phyloP scores from a whole-genome alignment of 169 alveolate genomes.

The Cryptosporidium xiaoi region DNA sequence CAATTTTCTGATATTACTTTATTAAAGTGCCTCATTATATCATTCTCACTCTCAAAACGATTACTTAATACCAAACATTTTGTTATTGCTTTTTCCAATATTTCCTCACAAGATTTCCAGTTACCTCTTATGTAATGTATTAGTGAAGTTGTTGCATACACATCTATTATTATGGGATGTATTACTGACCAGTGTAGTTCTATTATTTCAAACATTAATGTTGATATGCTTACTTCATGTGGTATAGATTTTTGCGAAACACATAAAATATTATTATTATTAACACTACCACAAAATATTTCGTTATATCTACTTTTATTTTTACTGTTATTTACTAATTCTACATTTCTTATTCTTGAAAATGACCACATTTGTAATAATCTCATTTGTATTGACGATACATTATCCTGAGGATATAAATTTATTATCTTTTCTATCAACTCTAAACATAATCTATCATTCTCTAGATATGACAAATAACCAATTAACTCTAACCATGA shows the following conservation, averaged over 20 bases:
- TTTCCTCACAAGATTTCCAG: conserved; percentile 63
- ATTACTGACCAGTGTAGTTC: conserved; percentile 66
- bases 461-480: conserved; percentile 40
- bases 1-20: conserved; percentile 1
- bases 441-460: conserved; percentile 13
- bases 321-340: neutral
- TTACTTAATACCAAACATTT: conserved; percentile 50
- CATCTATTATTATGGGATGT: conserved; percentile 71
- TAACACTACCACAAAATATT: neutral
- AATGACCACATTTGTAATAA: conserved; percentile 63
- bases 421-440: conserved; percentile 11
- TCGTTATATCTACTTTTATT: neutral
- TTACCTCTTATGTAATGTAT: conserved; percentile 62
- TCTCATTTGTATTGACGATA: conserved; percentile 52
- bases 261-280: neutral
- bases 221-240: conserved; percentile 52
- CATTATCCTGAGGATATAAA: conserved; percentile 56
- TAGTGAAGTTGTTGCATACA: conserved; percentile 50
- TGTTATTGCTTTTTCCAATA: conserved; percentile 64
- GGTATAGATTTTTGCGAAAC: conserved; percentile 58
- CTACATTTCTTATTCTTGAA: conserved; percentile 47
- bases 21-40: conserved; percentile 43
- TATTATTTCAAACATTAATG: conserved; percentile 48
- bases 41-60: conserved; percentile 27
- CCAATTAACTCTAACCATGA: conserved; percentile 63